Evolutionary conservation across 2,329 filamentous ascomycete species (phyloP).

Genomic region (Davidsoniella australis): DNA sequence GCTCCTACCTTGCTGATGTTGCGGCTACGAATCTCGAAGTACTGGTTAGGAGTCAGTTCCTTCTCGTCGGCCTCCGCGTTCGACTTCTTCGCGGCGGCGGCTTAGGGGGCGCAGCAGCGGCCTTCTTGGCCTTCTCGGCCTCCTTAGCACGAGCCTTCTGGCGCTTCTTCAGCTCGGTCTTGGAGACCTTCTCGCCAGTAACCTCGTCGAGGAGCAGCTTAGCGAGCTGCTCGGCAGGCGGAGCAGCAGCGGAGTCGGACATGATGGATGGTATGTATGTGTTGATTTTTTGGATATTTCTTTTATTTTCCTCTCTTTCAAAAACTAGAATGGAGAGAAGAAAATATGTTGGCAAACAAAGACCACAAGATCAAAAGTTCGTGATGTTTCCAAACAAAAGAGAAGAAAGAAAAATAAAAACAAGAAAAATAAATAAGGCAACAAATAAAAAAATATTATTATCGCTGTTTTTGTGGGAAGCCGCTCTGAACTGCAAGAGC

Average conservation of each 20-base stretch:
- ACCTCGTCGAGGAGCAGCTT: constrained; percentile 81
- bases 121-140: constrained; percentile 77
- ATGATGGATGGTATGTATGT: constrained; percentile 15
- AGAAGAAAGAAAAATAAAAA: neutral
- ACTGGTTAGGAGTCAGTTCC: constrained; percentile 45
- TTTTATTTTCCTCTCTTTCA: neutral
- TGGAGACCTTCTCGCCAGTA: constrained; percentile 74
- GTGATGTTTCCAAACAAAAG: neutral
- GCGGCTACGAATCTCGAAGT: constrained; percentile 89
- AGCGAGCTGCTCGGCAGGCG: constrained; percentile 36
- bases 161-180: constrained; percentile 85
- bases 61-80: constrained; percentile 51
- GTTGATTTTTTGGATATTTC: neutral
- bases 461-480: constrained; percentile 8
- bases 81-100: constrained; percentile 50
- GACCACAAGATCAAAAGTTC: neutral
- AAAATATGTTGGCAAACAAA: neutral
- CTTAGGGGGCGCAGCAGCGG: constrained; percentile 44
- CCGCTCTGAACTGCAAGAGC: neutral
- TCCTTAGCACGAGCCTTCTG: constrained; percentile 81
- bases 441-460: neutral
- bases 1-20: constrained; percentile 44
- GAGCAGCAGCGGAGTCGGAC: constrained; percentile 21
- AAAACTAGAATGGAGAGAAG: neutral
- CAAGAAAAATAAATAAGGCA: neutral